Percentiles rank a stretch among this genome's conserved stretches.
Conservation (phyloP, 164 flowering plant genomes). For the Annona cherimola region DNA sequence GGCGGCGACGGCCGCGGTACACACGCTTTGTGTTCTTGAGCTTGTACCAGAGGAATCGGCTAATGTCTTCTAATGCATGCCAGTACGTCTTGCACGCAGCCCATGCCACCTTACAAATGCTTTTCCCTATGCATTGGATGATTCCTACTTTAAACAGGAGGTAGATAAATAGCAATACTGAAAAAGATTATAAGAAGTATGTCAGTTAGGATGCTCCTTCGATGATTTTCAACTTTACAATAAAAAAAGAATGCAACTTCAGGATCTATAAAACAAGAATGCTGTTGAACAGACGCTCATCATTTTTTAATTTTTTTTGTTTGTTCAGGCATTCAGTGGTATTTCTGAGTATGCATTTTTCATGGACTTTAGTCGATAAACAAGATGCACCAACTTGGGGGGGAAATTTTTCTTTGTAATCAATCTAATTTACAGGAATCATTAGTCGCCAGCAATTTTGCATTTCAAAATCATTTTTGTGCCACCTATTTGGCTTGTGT, state of each 20-base stretch:
- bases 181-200: background rate
- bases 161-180: constrained; percentile 54
- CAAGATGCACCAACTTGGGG: too few species aligned
- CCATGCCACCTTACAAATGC: constrained; percentile 66
- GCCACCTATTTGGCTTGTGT: too few species aligned
- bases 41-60: constrained; percentile 56
- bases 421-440: too few species aligned
- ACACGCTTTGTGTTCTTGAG: constrained; percentile 47
- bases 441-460: too few species aligned
- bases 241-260: background rate
- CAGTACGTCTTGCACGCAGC: constrained; percentile 54
- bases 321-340: too few species aligned
- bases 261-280: too few species aligned
- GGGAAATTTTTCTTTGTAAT: too few species aligned
- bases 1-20: constrained; percentile 35
- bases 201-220: background rate
- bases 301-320: too few species aligned
- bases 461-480: too few species aligned
- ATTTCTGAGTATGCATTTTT: too few species aligned
- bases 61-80: constrained; percentile 32
- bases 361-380: too few species aligned
- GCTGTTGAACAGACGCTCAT: too few species aligned
- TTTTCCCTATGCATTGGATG: constrained; percentile 56
- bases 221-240: background rate
- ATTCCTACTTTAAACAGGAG: constrained; percentile 57